Base-by-base conservation (phyloP, 345 rosid species). In the Camelina hispida region DNA sequence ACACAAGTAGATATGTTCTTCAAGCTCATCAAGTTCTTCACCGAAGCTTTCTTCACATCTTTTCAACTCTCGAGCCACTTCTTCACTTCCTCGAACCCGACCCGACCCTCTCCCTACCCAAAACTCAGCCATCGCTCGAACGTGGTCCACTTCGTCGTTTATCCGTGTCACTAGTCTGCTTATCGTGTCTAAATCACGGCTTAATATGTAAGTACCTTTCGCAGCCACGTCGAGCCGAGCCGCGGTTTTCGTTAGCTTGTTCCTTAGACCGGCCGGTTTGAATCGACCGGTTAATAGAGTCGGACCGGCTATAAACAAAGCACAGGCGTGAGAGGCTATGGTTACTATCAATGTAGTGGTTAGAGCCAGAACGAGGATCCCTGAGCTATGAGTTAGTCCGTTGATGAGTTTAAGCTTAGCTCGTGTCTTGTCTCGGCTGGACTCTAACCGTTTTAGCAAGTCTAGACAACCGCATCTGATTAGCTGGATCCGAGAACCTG, bases 1-100 rank as follows among this genome's bases (percentile, higher is more conserved):
- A 44, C 96, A 91, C 81, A 91, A 69, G 76, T 93, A 88, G 60
- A 93, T 56, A 80, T 87, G 98, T 74, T 93, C 97, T 76, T 89
- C 97, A 4, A 88, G 78, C 53, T 91, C 98, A 64, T 93, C 96
- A 28, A 91, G 84, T 47, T 85, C 89, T 62, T 83, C 82, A 66
- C 76, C 43, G 6, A 91, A 85, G 78, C 80, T 77, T 9, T 74
- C 76, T 55, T 87, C 89, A n/a, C 81, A 84, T 51, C 78, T 78
- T 32, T 44, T 83, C 55, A 86, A 54, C 77, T 80, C 85, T 43
- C 85, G 81, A 54, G 73, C 80, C 82, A 83, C 87, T 75, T 89
- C 90, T 37, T 77, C 81, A 5, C 82, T 74, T 4, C 69, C 84
- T 62, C 80, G 85, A 25, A 79, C 69, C 79, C 88, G 68, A 5